Percentiles rank a stretch among this genome's conserved stretches.
phyloP scores from a whole-genome alignment of 805 yeast genomes.

The Suhomyces pyralidae region DNA sequence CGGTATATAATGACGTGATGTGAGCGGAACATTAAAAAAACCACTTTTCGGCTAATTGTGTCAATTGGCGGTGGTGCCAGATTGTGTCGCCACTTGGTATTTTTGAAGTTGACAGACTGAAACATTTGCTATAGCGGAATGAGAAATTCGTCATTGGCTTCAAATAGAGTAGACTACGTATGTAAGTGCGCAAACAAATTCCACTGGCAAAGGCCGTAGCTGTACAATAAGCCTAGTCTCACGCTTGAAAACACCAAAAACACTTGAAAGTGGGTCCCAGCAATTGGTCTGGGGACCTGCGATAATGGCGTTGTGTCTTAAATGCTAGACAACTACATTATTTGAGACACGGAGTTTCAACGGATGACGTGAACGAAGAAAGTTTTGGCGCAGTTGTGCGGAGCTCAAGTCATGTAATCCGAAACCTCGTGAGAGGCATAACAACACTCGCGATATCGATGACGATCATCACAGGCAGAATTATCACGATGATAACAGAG shows the following conservation, averaged over 20 bases:
- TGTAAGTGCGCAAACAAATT: not conserved
- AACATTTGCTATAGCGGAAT: not conserved
- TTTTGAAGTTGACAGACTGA: not conserved
- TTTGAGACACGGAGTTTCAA: not conserved
- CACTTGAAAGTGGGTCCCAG: not conserved
- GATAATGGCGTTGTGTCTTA: not conserved
- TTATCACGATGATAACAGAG: not conserved
- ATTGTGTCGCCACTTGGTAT: not conserved
- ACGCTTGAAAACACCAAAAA: not conserved
- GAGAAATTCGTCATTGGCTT: not conserved
- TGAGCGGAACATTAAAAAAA: not conserved
- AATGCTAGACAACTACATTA: not conserved
- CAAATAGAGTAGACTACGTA: not conserved
- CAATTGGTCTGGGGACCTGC: constrained; percentile 2
- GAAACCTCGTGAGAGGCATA: not conserved
- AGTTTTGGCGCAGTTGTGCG: not conserved
- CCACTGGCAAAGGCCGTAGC: not conserved
- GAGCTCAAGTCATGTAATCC: not conserved
- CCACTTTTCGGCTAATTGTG: not conserved
- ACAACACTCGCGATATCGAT: not conserved
- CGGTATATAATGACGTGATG: not conserved
- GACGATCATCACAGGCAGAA: not conserved
- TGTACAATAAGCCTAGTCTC: not conserved
- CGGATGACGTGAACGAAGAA: not conserved
- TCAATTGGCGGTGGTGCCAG: not conserved